Conservation (phyloP, 2,329 filamentous ascomycete species). For the Periconia macrospinosa region DNA sequence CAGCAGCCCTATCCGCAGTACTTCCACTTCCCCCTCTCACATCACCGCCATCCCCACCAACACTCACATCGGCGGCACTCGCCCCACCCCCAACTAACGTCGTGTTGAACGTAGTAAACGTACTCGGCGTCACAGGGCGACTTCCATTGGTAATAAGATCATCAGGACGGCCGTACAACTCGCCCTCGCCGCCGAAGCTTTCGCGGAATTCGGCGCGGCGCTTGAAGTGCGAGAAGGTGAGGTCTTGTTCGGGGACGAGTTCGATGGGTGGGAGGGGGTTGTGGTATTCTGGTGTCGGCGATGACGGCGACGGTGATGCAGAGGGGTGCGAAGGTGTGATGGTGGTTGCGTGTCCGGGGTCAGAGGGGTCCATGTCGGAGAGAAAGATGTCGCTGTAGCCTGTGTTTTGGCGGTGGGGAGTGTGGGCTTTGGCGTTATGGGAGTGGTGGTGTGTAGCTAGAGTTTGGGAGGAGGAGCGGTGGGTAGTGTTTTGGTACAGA, state of each 20-base stretch:
- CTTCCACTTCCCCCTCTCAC: conserved; percentile 24
- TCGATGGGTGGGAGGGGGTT: conserved; percentile 67
- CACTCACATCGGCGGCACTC: conserved; percentile 10
- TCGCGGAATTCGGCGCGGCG: conserved; percentile 84
- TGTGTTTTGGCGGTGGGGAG: conserved; percentile 25
- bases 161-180: conserved; percentile 57
- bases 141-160: conserved; percentile 52
- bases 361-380: conserved; percentile 69
- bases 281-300: not conserved
- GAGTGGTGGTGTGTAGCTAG: not conserved
- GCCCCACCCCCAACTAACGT: conserved; percentile 14
- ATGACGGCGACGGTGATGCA: too few species aligned
- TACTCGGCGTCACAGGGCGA: conserved; percentile 32
- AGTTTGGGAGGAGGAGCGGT: not conserved
- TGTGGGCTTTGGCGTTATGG: conserved; percentile 55
- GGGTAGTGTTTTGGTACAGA: conserved; percentile 73
- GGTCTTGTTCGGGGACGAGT: conserved; percentile 78
- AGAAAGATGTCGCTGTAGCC: conserved; percentile 79
- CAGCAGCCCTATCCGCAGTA: conserved; percentile 8
- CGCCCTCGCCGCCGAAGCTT: conserved; percentile 74
- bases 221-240: conserved; percentile 91
- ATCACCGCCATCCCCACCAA: conserved; percentile 11
- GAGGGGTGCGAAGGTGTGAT: not conserved
- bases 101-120: conserved; percentile 25
- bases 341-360: conserved; percentile 53